phyloP scores from a whole-genome alignment of 2,329 filamentous ascomycete genomes.

The Epichloe baconii region DNA sequence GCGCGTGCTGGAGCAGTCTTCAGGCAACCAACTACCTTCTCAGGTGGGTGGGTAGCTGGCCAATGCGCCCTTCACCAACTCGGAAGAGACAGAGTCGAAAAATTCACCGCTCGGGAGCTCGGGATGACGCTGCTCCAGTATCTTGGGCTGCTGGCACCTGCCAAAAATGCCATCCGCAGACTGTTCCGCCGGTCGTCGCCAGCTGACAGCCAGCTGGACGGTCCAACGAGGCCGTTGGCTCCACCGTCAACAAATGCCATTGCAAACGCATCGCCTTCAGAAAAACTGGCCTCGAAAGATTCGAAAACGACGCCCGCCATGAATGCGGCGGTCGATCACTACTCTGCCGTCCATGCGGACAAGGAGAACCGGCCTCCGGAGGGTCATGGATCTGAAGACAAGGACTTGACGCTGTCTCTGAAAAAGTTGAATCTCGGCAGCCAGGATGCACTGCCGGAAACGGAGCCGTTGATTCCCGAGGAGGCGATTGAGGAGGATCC shows the following conservation, averaged over 20 bases:
- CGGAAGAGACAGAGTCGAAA: background rate
- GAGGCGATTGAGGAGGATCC: conserved; percentile 12
- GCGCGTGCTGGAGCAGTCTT: no score
- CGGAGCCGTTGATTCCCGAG: background rate
- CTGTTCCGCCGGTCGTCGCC: conserved; percentile 17
- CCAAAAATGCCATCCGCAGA: conserved; percentile 18
- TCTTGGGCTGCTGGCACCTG: conserved; percentile 18
- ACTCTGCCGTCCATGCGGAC: conserved; percentile 5
- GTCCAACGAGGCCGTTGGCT: background rate
- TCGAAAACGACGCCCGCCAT: background rate
- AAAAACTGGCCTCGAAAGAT: conserved; percentile 2
- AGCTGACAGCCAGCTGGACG: conserved; percentile 9
- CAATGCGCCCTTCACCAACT: no score
- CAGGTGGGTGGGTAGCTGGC: no score
- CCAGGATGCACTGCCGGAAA: background rate
- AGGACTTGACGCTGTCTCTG: conserved; percentile 7
- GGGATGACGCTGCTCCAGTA: conserved; percentile 17
- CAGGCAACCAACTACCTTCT: no score
- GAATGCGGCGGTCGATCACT: conserved; percentile 7
- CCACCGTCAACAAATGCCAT: conserved; percentile 5
- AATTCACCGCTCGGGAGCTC: conserved; percentile 1
- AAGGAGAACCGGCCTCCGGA: conserved; percentile 20
- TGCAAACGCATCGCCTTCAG: conserved; percentile 2
- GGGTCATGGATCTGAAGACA: background rate
- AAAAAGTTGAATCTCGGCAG: conserved; percentile 10